These are phyloP conservation scores for Aspergillus novoparasiticus DNA, from an alignment of 2,329 filamentous ascomycete species.

Conservation along the genomic window DNA sequence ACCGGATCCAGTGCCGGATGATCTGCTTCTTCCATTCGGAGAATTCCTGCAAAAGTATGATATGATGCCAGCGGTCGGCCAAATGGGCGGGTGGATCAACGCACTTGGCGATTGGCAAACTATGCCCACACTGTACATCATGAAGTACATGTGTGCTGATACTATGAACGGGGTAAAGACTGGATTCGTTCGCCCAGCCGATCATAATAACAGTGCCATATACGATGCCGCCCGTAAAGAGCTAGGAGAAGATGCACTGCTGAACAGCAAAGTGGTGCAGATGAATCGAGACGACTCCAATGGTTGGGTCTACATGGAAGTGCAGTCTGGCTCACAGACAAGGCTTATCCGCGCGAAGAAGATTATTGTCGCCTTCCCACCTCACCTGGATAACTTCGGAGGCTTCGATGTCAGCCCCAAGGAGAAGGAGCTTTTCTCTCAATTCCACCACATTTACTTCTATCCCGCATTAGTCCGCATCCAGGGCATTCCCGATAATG, in stretches of 20 bases:
- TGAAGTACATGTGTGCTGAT: background rate
- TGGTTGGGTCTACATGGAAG: background rate
- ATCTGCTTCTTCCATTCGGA: background rate
- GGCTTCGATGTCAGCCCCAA: constrained; percentile 1
- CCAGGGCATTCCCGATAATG: constrained; percentile 23
- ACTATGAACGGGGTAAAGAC: background rate
- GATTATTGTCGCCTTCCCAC: constrained; percentile 1
- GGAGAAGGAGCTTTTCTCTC: background rate
- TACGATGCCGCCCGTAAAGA: background rate
- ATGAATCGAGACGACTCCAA: background rate
- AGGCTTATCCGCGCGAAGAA: constrained; percentile 4
- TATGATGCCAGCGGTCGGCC: background rate
- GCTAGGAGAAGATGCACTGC: background rate
- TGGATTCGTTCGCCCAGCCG: background rate
- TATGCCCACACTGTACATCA: background rate
- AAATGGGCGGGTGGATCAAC: background rate
- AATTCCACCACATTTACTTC: constrained; percentile 3
- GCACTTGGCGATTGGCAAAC: background rate
- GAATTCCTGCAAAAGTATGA: background rate
- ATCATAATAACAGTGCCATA: constrained; percentile 1
- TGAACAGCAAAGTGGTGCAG: background rate
- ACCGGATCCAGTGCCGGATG: background rate
- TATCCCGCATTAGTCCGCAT: constrained; percentile 33
- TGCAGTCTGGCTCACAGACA: background rate
- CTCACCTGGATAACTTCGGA: background rate